These are phyloP conservation scores for Saccharomycopsis selenospora DNA, from an alignment of 805 yeast species.

Conservation along the genomic window DNA sequence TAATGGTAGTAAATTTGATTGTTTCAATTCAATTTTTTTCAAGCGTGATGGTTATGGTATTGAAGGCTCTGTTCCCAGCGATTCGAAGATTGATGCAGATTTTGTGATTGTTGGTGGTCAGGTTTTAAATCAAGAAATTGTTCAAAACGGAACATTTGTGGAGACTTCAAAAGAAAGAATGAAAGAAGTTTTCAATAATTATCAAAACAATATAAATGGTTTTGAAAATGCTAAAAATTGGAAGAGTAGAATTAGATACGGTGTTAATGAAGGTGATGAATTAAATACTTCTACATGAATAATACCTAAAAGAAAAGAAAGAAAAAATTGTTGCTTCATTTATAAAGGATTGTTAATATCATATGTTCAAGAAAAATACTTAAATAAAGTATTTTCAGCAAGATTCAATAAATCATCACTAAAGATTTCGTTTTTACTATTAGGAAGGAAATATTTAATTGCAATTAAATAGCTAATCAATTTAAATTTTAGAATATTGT, in stretches of 20 bases:
- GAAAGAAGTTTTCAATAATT: constrained; percentile 63
- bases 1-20: constrained; percentile 35
- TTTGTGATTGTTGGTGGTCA: constrained; percentile 75
- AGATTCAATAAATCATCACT: neutral
- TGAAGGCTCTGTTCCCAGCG: constrained; percentile 43
- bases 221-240: constrained; percentile 48
- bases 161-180: constrained; percentile 62
- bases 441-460: constrained; percentile 13
- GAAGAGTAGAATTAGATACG: constrained; percentile 12
- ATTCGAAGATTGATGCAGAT: constrained; percentile 40
- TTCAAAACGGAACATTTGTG: constrained; percentile 91
- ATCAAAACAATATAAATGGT: constrained; percentile 60
- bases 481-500: constrained; percentile 5
- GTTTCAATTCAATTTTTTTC: constrained; percentile 53
- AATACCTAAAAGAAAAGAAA: too few relatives aligned
- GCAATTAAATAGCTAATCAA: constrained; percentile 16
- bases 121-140: constrained; percentile 62
- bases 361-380: neutral
- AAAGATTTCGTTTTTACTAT: constrained; percentile 1
- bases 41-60: constrained; percentile 61
- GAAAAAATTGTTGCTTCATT: too few relatives aligned
- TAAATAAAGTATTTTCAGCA: neutral
- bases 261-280: constrained; percentile 10
- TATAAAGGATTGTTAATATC: too few relatives aligned
- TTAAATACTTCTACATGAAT: too few relatives aligned